A percentile compares a stretch with the other conserved stretches of the same genome.
phyloP scores from a whole-genome alignment of 768 basidiomycete genomes.

The Trametopsis cervina region DNA sequence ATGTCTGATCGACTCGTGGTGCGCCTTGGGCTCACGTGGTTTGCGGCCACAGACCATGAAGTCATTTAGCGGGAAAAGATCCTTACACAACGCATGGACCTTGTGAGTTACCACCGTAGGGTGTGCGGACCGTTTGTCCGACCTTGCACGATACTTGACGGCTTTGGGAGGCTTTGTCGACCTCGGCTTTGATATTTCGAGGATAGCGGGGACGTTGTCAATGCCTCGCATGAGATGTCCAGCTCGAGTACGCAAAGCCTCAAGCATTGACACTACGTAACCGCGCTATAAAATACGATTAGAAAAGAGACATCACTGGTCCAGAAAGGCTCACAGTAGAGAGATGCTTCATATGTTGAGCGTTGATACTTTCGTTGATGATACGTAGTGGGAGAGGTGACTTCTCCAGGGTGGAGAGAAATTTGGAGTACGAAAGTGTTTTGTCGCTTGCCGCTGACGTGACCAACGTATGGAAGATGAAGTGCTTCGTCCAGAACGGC shows the following conservation, averaged over 20 bases:
- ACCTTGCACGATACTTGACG: background rate
- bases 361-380: background rate
- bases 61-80: background rate
- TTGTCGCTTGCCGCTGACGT: slow-evolving; percentile 20
- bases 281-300: background rate
- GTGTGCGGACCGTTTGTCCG: background rate
- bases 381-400: background rate
- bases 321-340: background rate
- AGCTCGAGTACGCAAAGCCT: background rate
- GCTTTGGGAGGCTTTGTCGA: background rate
- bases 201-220: background rate
- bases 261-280: background rate
- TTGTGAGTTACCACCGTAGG: background rate
- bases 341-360: background rate
- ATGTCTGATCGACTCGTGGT: background rate
- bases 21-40: background rate
- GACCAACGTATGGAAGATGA: slow-evolving; percentile 28
- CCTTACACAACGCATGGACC: background rate
- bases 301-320: background rate
- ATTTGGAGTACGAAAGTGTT: background rate
- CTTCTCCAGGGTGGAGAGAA: background rate
- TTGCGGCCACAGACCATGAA: background rate
- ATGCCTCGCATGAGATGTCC: background rate
- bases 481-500: slow-evolving; percentile 44
- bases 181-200: background rate